Base-by-base conservation (phyloP, 2,329 filamentous ascomycete genomes). In the Drechslerella stenobrocha region DNA sequence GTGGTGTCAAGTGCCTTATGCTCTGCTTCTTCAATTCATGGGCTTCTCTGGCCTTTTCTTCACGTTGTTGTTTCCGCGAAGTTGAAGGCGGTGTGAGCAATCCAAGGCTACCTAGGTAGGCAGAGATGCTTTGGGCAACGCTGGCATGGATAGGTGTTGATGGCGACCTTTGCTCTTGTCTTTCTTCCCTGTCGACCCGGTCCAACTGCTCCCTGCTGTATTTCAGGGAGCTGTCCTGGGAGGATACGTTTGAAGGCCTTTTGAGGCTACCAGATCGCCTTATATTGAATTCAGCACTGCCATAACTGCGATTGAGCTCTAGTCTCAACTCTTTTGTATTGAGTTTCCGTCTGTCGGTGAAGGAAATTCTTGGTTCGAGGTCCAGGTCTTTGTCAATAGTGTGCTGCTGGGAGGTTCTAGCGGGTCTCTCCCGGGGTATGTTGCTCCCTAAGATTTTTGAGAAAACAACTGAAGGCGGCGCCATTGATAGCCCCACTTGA, bases 311-410 rank as follows among this genome's bases (percentile, higher is more conserved):
- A 20, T 55, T 52, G 8, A 67, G 55, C 34, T 67, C 63, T 4
- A 67, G 34, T 26, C 45, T 67, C n/a, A 67, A 50, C 18, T 67
- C 63, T 52, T 51, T 67, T 11, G 63, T 32, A 30, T 67, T 67
- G 11, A 67, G 63, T 52, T 56, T 67, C 35, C 63, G 34, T 35
- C 63, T 35, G 28, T 67, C 63, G 15, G 55, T 67, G 45, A 67
- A 67, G n/a, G 63, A 56, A 40, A 46, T 4, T 23, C 34, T 67
- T 23, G 55, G 55, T n/a, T 67, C 45, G 18, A 26, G 44, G 28
- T 52, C 55, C 5, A 42, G 51, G 2, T 51, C 55, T 45, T 15
- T 51, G 6, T 60, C 35, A 5, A 9, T 8, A 13, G 18, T 3
- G 4, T 51, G 44, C 15, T 40, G 55, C 7, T 51, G 48, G 5